Conservation (phyloP, 2,329 filamentous ascomycete genomes). For the Knufia petricola region DNA sequence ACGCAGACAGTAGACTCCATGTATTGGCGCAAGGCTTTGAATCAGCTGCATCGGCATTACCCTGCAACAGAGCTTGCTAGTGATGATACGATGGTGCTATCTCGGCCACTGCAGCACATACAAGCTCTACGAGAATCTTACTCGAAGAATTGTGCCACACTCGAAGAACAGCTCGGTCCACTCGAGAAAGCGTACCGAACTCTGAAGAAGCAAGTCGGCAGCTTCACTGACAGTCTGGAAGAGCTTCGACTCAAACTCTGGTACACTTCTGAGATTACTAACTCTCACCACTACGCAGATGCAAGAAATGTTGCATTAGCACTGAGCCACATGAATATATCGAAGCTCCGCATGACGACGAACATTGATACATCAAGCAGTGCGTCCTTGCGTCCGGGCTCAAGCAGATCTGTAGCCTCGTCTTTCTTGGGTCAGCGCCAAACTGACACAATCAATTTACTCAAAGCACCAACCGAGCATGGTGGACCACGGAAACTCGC, state of each 20-base stretch:
- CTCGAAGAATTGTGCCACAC: conserved; percentile 5
- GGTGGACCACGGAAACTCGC: conserved; percentile 90
- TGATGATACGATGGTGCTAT: conserved; percentile 68
- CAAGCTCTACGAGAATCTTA: neutral
- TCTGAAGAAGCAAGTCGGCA: conserved; percentile 21
- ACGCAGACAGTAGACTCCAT: conserved; percentile 13
- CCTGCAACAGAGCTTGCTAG: conserved; percentile 39
- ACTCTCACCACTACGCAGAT: conserved; percentile 79
- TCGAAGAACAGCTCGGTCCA: conserved; percentile 16
- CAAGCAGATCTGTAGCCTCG: conserved; percentile 40
- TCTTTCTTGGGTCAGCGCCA: conserved; percentile 69
- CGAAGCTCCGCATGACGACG: conserved; percentile 29
- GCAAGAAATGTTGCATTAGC: conserved; percentile 77
- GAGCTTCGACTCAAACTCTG: conserved; percentile 93
- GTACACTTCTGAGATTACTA: conserved; percentile 90
- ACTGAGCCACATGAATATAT: conserved; percentile 74
- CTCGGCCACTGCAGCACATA: conserved; percentile 52
- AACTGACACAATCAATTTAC: conserved; percentile 74
- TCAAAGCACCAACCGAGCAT: conserved; percentile 72
- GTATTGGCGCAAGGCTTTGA: conserved; percentile 10
- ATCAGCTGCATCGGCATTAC: conserved; percentile 35
- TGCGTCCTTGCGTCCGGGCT: conserved; percentile 29
- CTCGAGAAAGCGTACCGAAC: conserved; percentile 6
- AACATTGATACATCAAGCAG: conserved; percentile 21
- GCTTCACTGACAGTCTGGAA: conserved; percentile 63